Percentiles rank a stretch among this genome's conserved stretches.
These are phyloP conservation scores for Diaporthe amygdali DNA, from an alignment of 2,329 filamentous ascomycete species.

Conservation along the genomic window DNA sequence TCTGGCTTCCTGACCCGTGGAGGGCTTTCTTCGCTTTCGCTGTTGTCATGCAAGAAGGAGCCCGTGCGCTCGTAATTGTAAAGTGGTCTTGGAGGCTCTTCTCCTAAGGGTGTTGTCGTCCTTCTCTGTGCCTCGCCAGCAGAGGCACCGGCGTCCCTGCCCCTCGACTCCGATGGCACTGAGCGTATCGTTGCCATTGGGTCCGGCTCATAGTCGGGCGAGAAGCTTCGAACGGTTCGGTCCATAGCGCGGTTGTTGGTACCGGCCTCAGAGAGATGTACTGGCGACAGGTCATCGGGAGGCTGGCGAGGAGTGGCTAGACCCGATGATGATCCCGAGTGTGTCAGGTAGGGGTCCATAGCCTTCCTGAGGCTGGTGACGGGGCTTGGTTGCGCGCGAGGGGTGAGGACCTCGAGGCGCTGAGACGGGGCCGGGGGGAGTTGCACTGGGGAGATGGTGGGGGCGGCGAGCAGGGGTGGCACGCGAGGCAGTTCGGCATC, in stretches of 20 bases:
- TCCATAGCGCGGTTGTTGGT: conserved; percentile 32
- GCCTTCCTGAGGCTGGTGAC: conserved; percentile 83
- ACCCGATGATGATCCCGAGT: conserved; percentile 16
- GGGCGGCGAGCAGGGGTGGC: conserved; percentile 62
- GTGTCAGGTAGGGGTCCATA: conserved; percentile 80
- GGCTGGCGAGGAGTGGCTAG: conserved; percentile 6
- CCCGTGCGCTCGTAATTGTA: conserved; percentile 42
- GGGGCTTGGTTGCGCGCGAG: conserved; percentile 59
- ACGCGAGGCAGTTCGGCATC: conserved; percentile 39
- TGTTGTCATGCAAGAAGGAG: conserved; percentile 59
- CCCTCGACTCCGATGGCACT: conserved; percentile 55
- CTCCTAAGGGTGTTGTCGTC: conserved; percentile 43
- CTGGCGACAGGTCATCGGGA: conserved; percentile 27
- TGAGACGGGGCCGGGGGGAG: conserved; percentile 37
- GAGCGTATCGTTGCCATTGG: conserved; percentile 73
- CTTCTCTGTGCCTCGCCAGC: conserved; percentile 26
- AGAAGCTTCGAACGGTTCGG: conserved; percentile 65
- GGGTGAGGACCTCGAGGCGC: conserved; percentile 31
- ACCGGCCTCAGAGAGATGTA: conserved; percentile 11
- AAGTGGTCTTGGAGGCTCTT: conserved; percentile 38
- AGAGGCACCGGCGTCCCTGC: conserved; percentile 30
- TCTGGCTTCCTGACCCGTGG: conserved; percentile 25
- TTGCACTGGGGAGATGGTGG: conserved; percentile 40
- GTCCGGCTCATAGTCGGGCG: conserved; percentile 76
- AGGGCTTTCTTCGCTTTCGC: conserved; percentile 51